Percentiles rank a stretch among this genome's conserved stretches.
Conservation (phyloP, 257 asterid genomes). For the Solanum gandarillasii region DNA sequence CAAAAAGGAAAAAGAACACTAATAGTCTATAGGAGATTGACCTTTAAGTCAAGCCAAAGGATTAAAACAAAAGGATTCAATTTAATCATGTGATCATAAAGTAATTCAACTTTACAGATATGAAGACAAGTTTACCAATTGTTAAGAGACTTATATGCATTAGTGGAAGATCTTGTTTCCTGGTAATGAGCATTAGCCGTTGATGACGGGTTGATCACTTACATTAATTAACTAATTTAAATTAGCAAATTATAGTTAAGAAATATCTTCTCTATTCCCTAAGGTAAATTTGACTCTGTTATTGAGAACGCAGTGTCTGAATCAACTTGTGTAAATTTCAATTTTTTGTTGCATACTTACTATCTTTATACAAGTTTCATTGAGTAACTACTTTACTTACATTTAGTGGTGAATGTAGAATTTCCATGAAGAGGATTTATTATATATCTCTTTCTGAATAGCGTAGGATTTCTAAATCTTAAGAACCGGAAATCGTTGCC, state of each 20-base stretch:
- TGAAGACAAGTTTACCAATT: not conserved
- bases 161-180: conserved; percentile 3
- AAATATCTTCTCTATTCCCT: not conserved
- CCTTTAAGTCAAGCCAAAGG: not conserved
- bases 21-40: not conserved
- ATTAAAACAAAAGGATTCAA: not conserved
- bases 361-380: not conserved
- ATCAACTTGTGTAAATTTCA: not conserved
- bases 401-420: not conserved
- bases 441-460: not conserved
- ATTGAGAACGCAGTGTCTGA: not conserved
- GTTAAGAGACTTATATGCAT: not conserved
- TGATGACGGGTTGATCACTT: not conserved
- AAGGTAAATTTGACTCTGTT: not conserved
- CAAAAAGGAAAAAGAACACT: not conserved
- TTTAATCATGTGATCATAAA: not conserved
- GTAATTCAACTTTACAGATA: not conserved
- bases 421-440: too few species aligned
- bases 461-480: not conserved
- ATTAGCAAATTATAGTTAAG: not conserved
- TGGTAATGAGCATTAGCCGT: not conserved
- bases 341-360: not conserved
- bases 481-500: not conserved
- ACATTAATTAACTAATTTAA: not conserved
- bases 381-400: too few species aligned